Percentiles rank a stretch among this genome's conserved stretches.
These are phyloP conservation scores for Neurospora sp. DNA, from an alignment of 495 filamentous ascomycete species.

Conservation along the genomic window DNA sequence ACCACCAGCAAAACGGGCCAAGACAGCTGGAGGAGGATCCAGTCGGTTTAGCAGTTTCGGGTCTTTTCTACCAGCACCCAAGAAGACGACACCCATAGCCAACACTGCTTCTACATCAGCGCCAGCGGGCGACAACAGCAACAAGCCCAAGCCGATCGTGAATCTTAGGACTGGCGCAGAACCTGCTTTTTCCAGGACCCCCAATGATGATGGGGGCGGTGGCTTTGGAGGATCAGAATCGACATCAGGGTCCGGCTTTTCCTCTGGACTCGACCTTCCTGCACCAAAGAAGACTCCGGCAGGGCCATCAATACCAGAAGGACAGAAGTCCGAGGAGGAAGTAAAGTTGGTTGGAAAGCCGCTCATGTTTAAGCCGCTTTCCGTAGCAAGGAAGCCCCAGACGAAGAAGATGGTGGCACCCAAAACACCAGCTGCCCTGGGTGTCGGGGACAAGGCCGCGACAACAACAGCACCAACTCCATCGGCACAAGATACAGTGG, in stretches of 20 bases:
- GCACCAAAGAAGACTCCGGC: slow-evolving; percentile 14
- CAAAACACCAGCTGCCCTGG: background rate
- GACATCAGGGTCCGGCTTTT: background rate
- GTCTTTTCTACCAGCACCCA: slow-evolving; percentile 79
- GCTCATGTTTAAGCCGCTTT: slow-evolving; percentile 81
- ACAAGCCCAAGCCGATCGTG: slow-evolving; percentile 40
- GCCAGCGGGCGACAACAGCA: slow-evolving; percentile 19
- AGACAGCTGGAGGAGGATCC: slow-evolving; percentile 35
- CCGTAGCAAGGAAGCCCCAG: slow-evolving; percentile 51
- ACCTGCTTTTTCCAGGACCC: slow-evolving; percentile 63
- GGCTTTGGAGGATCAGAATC: slow-evolving; percentile 7
- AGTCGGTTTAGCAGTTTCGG: slow-evolving; percentile 68
- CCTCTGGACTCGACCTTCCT: slow-evolving; percentile 16
- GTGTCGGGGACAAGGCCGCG: background rate
- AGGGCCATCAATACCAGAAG: slow-evolving; percentile 34
- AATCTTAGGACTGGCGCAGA: slow-evolving; percentile 70
- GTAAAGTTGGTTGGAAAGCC: slow-evolving; percentile 65
- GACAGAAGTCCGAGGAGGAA: slow-evolving; percentile 42
- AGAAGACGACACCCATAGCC: slow-evolving; percentile 33
- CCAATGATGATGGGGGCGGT: slow-evolving; percentile 18
- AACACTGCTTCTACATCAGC: slow-evolving; percentile 5
- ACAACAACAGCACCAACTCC: background rate
- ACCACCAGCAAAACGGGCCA: slow-evolving; percentile 63
- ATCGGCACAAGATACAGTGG: background rate
- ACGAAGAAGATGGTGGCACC: slow-evolving; percentile 12